Evolutionary conservation across 768 basidiomycete genomes (phyloP).

Genomic region (Podaxis sp.): DNA sequence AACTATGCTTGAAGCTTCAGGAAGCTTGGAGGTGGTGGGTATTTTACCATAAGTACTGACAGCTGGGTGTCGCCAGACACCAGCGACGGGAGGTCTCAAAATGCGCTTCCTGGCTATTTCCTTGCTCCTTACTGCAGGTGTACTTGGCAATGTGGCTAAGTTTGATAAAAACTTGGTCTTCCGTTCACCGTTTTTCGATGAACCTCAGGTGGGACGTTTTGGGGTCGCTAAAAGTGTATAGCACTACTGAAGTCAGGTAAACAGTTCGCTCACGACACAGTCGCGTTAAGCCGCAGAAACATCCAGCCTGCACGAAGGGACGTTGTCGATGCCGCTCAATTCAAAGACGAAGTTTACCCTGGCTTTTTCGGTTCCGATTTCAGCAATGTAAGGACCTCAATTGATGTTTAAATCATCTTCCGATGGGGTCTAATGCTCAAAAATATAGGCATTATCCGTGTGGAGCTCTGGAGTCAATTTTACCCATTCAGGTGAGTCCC

Average conservation of each 20-base stretch:
- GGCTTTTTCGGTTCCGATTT: constrained; percentile 50
- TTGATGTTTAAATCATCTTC: background rate
- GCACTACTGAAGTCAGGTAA: background rate
- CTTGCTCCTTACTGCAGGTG: constrained; percentile 14
- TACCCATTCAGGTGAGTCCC: constrained; percentile 40
- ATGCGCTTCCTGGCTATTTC: background rate
- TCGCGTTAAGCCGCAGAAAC: constrained; percentile 34
- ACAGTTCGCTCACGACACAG: constrained; percentile 42
- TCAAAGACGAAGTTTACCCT: constrained; percentile 47
- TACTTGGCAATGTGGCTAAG: constrained; percentile 22
- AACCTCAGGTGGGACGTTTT: constrained; percentile 30
- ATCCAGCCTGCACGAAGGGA: constrained; percentile 32
- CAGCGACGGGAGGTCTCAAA: background rate
- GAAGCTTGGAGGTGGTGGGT: background rate
- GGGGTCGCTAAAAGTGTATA: background rate
- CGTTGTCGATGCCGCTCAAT: constrained; percentile 31
- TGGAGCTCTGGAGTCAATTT: constrained; percentile 50
- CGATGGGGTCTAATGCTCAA: background rate
- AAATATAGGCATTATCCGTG: constrained; percentile 31
- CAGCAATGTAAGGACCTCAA: constrained; percentile 36
- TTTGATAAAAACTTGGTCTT: constrained; percentile 43
- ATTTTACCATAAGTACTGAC: background rate
- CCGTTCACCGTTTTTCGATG: constrained; percentile 36
- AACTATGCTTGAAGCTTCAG: background rate
- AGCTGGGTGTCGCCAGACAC: background rate